Base-by-base conservation (phyloP, 495 filamentous ascomycete species). In the Rhizodiscina lignyota region DNA sequence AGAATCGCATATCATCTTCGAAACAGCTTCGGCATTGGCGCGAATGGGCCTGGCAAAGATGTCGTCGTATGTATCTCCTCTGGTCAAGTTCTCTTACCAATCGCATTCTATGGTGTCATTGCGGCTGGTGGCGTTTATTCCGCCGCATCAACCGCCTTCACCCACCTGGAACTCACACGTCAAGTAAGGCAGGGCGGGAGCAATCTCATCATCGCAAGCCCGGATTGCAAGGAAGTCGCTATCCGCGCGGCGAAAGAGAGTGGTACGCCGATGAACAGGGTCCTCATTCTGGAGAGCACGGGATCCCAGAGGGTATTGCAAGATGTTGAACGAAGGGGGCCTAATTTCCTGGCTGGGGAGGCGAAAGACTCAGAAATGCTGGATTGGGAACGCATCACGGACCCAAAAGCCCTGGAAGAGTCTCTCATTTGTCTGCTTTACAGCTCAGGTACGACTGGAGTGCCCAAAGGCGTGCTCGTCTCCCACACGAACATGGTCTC, bases 41-140 rank as follows among this genome's bases (percentile, higher is more conserved):
- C 43, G 15, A 33, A 51, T 26, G 63, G 63, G 3, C 48, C 59
- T 0, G 48, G 53, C 12, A 53, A 59, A 34, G 67, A 69, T 41
- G 57, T 67, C 26, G 57, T 66, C 22, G 49, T 64, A 10, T 53
- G 54, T 32, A 59, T 68, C 11, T 60, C 63, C 4, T 55, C 55
- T 0, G 67, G 67, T 0, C 59, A 69, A 39, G 58, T 50, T 18
- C 51, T 63, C 4, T 49, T 68, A 4, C 62, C 64, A 0, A 45
- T 57, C 21, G 32, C 65, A 18, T 64, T 64, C 43, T 67, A 61
- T 38, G 56, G 55, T 4, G 52, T 58, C 23, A 49, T 68, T 27
- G 64, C 57, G 10, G 62, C 63, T 18, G 63, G 56, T 12, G 67
- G 62, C 17, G 57, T 69, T 31, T 68, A 57, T 38, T 62, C 59